Percentiles rank a stretch among this genome's conserved stretches.
These are phyloP conservation scores for Tetraselmis striata DNA, from an alignment of 139 green algal genomes.

Conservation along the genomic window DNA sequence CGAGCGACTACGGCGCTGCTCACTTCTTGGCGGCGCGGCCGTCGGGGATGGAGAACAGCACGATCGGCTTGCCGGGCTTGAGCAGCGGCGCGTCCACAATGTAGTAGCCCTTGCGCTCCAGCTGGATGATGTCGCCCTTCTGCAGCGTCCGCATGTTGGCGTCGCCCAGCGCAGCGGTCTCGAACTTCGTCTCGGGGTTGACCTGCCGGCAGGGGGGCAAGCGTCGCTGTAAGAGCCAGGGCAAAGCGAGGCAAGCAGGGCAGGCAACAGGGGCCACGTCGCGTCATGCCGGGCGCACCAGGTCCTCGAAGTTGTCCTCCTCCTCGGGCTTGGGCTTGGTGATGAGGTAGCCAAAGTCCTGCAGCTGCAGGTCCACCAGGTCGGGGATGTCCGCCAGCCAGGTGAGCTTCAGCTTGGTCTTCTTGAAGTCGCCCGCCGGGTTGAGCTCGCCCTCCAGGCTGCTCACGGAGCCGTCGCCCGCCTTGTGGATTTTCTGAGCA, in stretches of 20 bases:
- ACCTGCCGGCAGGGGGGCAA: too few relatives aligned
- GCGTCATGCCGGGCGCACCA: too few relatives aligned
- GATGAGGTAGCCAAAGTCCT: slow-evolving; percentile 92
- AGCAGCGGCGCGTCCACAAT: slow-evolving; percentile 71
- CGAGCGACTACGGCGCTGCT: too few relatives aligned
- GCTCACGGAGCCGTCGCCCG: slow-evolving; percentile 26
- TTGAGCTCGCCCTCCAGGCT: slow-evolving; percentile 61
- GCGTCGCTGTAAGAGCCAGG: too few relatives aligned
- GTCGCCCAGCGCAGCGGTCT: slow-evolving; percentile 71
- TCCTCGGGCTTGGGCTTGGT: slow-evolving; percentile 93
- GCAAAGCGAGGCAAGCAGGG: too few relatives aligned
- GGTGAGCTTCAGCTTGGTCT: slow-evolving; percentile 94
- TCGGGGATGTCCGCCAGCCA: slow-evolving; percentile 74
- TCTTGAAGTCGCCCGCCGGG: slow-evolving; percentile 87
- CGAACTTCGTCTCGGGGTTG: slow-evolving; percentile 37
- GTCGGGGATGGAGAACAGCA: slow-evolving; percentile 93
- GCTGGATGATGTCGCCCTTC: slow-evolving; percentile 92
- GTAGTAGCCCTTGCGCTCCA: slow-evolving; percentile 97
- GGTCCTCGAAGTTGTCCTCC: slow-evolving; percentile 76
- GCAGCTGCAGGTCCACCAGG: slow-evolving; percentile 36
- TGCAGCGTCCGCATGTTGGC: slow-evolving; percentile 85
- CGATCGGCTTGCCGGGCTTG: slow-evolving; percentile 48
- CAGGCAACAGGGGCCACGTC: too few relatives aligned
- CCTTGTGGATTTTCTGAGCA: slow-evolving; percentile 30
- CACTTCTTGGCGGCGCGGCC: slow-evolving; percentile 33